phyloP scores from a whole-genome alignment of 106 monocot genomes.

The Vanilla planifolia region DNA sequence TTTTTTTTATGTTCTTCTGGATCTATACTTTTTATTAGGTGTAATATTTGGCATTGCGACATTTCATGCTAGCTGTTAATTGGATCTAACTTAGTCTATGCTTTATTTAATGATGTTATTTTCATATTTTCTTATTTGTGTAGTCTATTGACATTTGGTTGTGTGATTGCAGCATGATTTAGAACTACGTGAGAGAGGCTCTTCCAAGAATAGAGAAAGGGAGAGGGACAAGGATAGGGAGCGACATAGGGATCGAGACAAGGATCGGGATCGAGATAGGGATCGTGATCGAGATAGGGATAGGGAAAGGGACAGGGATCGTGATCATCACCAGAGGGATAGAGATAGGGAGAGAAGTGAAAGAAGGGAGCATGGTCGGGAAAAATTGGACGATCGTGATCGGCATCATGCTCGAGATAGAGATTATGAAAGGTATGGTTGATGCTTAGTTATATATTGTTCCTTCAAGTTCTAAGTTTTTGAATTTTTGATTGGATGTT shows the following conservation, averaged over 20 bases:
- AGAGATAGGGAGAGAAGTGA: slow-evolving; percentile 17
- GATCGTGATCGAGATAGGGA: background rate
- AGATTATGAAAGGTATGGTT: slow-evolving; percentile 11
- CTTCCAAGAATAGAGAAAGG: slow-evolving; percentile 16
- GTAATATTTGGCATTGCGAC: too few relatives aligned
- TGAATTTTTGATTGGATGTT: too few relatives aligned
- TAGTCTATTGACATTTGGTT: background rate
- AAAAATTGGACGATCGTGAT: slow-evolving; percentile 10
- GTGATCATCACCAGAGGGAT: slow-evolving; percentile 8
- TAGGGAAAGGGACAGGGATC: slow-evolving; percentile 2
- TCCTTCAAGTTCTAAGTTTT: background rate
- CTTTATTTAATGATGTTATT: too few relatives aligned
- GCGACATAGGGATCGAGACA: background rate
- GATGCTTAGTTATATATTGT: background rate
- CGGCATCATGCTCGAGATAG: slow-evolving; percentile 9
- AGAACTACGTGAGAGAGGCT: slow-evolving; percentile 9
- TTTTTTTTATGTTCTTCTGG: too few relatives aligned
- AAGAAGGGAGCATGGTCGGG: slow-evolving; percentile 8
- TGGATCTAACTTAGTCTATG: too few relatives aligned
- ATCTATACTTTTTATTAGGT: too few relatives aligned
- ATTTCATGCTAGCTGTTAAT: too few relatives aligned
- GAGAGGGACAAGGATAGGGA: slow-evolving; percentile 16
- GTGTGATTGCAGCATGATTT: slow-evolving; percentile 8
- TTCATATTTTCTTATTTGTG: background rate
- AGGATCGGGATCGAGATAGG: slow-evolving; percentile 2